Evolutionary conservation across 2,329 filamentous ascomycete species (phyloP), one percentile per base, ranked within the genome.

Genomic region (Fusarium tricinctum): DNA sequence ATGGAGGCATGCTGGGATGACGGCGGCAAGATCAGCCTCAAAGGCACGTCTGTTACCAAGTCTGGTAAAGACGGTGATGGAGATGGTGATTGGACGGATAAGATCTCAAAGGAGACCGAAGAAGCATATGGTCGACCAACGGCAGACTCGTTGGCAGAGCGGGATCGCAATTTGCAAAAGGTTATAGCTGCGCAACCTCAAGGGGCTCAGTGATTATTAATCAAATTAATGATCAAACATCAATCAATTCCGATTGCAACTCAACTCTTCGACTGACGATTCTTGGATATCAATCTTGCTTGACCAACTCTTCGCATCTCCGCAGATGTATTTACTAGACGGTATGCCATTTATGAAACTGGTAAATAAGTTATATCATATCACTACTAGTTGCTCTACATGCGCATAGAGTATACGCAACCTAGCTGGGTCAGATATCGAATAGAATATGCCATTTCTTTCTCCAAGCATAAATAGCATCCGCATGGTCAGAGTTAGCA

Each of bases 1-100:
- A 71, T 70, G 55, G 63, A 69, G n/a, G 56, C 49, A 0, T 70
- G 68, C 6, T 70, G 68, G 68, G 60, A 71, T 8, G 56, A 65
- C 3, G n/a, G 35, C 3, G 68, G 64, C 0, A 56, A 57, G 4
- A 6, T 70, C 1, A 69, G 56, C 23, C 32, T 70, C 7, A 63
- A 67, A 4, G 62, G 26, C 2, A 67, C 57, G 1, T 22, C 43
- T 39, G 50, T 7, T 1, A 59, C 40, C 5, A 22, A 32, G 2
- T 5, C 26, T 15, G 14, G n/a, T 3, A 22, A 49, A 38, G 8
- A n/a, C 7, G 17, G 5, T 2, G 7, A 22, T n/a, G 46, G 20
- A 7, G 9, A 8, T 13, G 49, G 44, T 1, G 58, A 65, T 8
- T 70, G 68, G 68, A 55, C 58, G 6, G 23, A 58, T 6, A 66